Evolutionary conservation across 2,329 filamentous ascomycete species (phyloP).

Genomic region (Colletotrichum sp.): DNA sequence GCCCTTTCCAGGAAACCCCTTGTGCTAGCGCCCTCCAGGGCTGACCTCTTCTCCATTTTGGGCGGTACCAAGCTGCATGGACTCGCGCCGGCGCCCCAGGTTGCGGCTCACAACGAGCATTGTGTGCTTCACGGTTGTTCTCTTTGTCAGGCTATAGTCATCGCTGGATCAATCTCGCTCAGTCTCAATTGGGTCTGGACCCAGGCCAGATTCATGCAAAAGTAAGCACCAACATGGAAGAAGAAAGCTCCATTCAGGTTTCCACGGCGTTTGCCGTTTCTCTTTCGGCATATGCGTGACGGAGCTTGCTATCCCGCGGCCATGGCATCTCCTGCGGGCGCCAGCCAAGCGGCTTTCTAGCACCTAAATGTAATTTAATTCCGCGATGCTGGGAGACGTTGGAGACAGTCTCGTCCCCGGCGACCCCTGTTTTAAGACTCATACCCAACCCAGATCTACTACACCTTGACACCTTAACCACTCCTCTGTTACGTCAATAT

Average conservation of each 20-base stretch:
- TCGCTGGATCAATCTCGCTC: not conserved
- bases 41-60: not conserved
- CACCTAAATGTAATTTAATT: not conserved
- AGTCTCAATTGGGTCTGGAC: not conserved
- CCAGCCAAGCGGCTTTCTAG: not conserved
- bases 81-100: not conserved
- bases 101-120: not conserved
- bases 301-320: not conserved
- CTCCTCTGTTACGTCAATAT: not conserved
- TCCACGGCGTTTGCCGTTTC: not conserved
- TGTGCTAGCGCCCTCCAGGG: not conserved
- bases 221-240: not conserved
- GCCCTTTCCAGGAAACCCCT: not conserved
- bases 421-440: not conserved
- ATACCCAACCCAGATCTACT: not conserved
- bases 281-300: not conserved
- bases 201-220: not conserved
- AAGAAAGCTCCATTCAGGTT: not conserved
- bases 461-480: not conserved
- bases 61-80: not conserved
- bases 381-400: not conserved
- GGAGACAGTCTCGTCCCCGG: not conserved
- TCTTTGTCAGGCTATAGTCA: not conserved
- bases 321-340: not conserved
- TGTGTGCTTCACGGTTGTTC: not conserved